Evolutionary conservation across 2,329 filamentous ascomycete genomes (phyloP).

Genomic region (Orbilia blumenaviensis): DNA sequence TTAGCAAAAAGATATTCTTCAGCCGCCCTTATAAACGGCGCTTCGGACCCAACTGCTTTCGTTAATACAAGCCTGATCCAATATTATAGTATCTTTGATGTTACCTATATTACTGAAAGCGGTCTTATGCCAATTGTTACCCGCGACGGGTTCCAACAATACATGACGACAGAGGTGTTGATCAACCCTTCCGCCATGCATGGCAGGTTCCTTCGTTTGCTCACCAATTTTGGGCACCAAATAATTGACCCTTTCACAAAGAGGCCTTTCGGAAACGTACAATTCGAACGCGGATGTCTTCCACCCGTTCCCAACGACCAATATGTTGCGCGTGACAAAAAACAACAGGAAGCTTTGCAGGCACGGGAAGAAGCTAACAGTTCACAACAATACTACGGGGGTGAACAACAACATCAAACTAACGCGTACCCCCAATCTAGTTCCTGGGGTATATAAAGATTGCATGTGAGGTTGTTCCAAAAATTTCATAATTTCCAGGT

Average conservation of each 20-base stretch:
- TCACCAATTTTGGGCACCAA: constrained; percentile 26
- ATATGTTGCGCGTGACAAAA: constrained; percentile 20
- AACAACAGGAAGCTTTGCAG: constrained; percentile 23
- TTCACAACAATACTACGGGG: not conserved
- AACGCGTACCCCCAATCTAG: not conserved
- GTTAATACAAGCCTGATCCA: constrained; percentile 41
- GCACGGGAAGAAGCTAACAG: constrained; percentile 5
- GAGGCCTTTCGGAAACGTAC: constrained; percentile 26
- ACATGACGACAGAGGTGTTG: constrained; percentile 31
- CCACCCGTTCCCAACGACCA: constrained; percentile 25
- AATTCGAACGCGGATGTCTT: constrained; percentile 30
- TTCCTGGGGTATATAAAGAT: constrained; percentile 37
- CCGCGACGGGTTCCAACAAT: constrained; percentile 40
- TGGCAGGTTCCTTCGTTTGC: constrained; percentile 19
- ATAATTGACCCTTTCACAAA: constrained; percentile 45
- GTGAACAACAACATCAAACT: not conserved
- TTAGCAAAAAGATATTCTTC: constrained; percentile 24
- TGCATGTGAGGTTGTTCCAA: not conserved
- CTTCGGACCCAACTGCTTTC: constrained; percentile 3
- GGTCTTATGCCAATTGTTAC: constrained; percentile 44
- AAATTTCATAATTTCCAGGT: too few species aligned
- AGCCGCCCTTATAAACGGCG: not conserved
- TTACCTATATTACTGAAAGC: constrained; percentile 39
- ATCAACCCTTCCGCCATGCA: constrained; percentile 43
- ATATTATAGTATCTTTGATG: constrained; percentile 32